phyloP scores from a whole-genome alignment of 768 basidiomycete genomes.

The Sistotremastrum suecicum region DNA sequence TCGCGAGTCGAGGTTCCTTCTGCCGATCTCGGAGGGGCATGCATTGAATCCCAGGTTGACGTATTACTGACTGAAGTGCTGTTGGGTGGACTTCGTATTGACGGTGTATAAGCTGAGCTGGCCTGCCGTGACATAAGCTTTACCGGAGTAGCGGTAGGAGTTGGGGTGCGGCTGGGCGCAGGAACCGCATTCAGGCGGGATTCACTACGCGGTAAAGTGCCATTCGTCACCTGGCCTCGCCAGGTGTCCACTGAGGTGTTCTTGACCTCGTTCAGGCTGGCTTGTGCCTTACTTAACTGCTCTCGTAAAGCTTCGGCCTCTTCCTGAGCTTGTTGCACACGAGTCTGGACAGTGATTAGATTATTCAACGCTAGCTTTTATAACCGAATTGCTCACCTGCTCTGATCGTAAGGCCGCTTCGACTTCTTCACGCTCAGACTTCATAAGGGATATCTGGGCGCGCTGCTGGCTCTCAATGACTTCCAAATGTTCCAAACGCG shows the following conservation, averaged over 20 bases:
- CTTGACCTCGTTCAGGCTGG: too few species aligned
- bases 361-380: too few species aligned
- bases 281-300: too few species aligned
- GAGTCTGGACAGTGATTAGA: too few species aligned
- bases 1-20: slow-evolving; percentile 8
- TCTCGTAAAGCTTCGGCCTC: too few species aligned
- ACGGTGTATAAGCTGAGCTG: slow-evolving; percentile 20
- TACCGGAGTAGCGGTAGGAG: too few species aligned
- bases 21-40: slow-evolving; percentile 25
- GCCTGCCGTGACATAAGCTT: slow-evolving; percentile 12
- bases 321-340: too few species aligned
- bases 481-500: slow-evolving; percentile 53
- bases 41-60: slow-evolving; percentile 67
- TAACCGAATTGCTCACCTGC: slow-evolving; percentile 31
- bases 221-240: too few species aligned
- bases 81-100: slow-evolving; percentile 35
- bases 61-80: slow-evolving; percentile 12
- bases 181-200: too few species aligned
- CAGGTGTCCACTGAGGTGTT: too few species aligned
- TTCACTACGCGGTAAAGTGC: too few species aligned
- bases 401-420: slow-evolving; percentile 55
- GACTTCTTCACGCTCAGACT: slow-evolving; percentile 60
- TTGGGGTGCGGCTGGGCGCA: too few species aligned
- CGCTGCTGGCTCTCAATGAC: slow-evolving; percentile 52
- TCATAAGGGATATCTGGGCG: slow-evolving; percentile 51